Conservation (phyloP, 1,284 basidiomycete species). For the Sporisorium exsertum region DNA sequence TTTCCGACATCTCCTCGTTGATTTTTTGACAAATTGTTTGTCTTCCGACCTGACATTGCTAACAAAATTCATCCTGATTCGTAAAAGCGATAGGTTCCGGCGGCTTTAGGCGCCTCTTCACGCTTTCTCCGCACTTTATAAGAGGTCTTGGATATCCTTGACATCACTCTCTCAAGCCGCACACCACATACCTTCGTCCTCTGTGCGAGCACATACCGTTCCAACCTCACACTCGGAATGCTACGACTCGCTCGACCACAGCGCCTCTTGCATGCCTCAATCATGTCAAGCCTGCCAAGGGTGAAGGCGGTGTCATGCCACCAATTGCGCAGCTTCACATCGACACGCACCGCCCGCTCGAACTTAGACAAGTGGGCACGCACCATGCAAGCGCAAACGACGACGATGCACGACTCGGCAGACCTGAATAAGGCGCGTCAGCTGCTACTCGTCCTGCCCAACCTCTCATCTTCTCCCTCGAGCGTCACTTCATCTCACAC, state of each 20-base stretch:
- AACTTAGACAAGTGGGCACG: slow-evolving; percentile 36
- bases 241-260: slow-evolving; percentile 7
- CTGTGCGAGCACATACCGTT: not conserved
- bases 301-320: no score
- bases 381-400: slow-evolving; percentile 11
- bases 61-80: not conserved
- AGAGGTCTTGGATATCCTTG: not conserved
- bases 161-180: not conserved
- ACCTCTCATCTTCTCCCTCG: slow-evolving; percentile 2
- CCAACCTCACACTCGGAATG: not conserved
- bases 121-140: slow-evolving; percentile 3
- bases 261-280: slow-evolving; percentile 11
- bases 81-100: slow-evolving; percentile 7
- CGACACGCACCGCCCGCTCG: not conserved
- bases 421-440: slow-evolving; percentile 49
- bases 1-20: not conserved
- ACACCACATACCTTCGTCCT: not conserved
- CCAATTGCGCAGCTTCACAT: slow-evolving; percentile 1
- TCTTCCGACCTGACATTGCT: not conserved
- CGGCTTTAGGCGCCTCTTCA: not conserved
- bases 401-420: slow-evolving; percentile 33
- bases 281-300: not conserved
- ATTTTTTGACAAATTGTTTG: not conserved
- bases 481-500: slow-evolving; percentile 7
- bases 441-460: slow-evolving; percentile 35